Evolutionary conservation across 2,329 filamentous ascomycete genomes (phyloP).

Genomic region (Cyanodermella asteris): DNA sequence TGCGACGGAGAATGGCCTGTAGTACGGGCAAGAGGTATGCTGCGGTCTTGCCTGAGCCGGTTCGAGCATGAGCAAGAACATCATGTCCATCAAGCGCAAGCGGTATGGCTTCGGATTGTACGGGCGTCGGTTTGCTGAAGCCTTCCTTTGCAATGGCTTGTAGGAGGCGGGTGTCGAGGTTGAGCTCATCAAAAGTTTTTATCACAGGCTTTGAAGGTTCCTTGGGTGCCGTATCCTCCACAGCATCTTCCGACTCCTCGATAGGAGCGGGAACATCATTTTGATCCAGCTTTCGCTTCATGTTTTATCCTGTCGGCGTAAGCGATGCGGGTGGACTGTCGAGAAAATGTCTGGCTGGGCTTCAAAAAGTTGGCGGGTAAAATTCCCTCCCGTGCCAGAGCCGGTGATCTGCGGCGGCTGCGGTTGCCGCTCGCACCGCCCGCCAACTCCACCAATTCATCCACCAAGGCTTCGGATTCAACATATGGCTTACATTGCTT

Average conservation of each 20-base stretch:
- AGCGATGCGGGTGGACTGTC: background rate
- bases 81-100: slow-evolving; percentile 71
- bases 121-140: slow-evolving; percentile 68
- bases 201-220: background rate
- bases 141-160: slow-evolving; percentile 69
- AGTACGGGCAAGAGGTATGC: slow-evolving; percentile 83
- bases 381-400: too few species aligned
- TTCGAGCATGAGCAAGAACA: slow-evolving; percentile 81
- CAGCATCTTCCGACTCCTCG: slow-evolving; percentile 5
- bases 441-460: too few species aligned
- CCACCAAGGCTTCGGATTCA: too few species aligned
- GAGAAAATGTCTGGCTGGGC: slow-evolving; percentile 1
- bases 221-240: slow-evolving; percentile 15
- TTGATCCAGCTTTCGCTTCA: slow-evolving; percentile 29
- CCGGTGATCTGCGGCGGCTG: too few species aligned
- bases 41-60: slow-evolving; percentile 92
- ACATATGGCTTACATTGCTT: too few species aligned
- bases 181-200: slow-evolving; percentile 58
- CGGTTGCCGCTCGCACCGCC: too few species aligned
- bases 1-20: slow-evolving; percentile 60
- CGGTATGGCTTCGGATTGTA: slow-evolving; percentile 74
- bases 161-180: slow-evolving; percentile 64
- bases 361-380: too few species aligned
- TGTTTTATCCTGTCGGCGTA: slow-evolving; percentile 9
- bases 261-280: slow-evolving; percentile 23